These are phyloP conservation scores for Xylaria polymorpha DNA, from an alignment of 2,329 filamentous ascomycete species.

Conservation along the genomic window DNA sequence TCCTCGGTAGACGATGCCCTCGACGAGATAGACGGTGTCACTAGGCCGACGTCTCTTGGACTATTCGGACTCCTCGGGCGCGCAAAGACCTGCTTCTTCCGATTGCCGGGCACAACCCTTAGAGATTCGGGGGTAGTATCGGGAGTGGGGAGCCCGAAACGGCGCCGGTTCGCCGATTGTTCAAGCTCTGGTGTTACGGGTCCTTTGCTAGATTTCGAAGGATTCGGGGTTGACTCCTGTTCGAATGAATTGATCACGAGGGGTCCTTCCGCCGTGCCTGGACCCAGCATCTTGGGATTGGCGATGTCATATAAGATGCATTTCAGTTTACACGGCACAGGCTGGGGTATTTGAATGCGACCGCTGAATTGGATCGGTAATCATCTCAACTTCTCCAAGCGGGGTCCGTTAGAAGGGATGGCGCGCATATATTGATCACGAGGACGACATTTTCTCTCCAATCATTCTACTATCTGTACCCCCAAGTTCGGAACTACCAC, in stretches of 20 bases:
- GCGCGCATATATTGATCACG: slow-evolving; percentile 19
- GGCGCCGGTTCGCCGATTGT: slow-evolving; percentile 11
- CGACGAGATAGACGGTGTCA: slow-evolving; percentile 12
- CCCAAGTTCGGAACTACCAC: neutral
- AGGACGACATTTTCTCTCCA: slow-evolving; percentile 7
- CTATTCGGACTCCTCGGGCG: neutral
- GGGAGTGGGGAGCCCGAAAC: slow-evolving; percentile 29
- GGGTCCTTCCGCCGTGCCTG: slow-evolving; percentile 6
- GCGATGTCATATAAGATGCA: slow-evolving; percentile 5
- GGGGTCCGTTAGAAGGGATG: slow-evolving; percentile 10
- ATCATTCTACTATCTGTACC: slow-evolving; percentile 12
- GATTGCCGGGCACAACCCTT: slow-evolving; percentile 1
- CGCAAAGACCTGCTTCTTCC: neutral
- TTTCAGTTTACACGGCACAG: slow-evolving; percentile 8
- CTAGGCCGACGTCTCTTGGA: neutral
- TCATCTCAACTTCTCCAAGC: slow-evolving; percentile 1
- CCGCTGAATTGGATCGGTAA: slow-evolving; percentile 5
- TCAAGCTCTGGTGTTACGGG: slow-evolving; percentile 24
- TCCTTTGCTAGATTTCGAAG: slow-evolving; percentile 16
- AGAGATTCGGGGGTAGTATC: slow-evolving; percentile 24
- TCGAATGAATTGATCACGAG: slow-evolving; percentile 4
- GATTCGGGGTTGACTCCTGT: neutral
- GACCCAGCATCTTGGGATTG: slow-evolving; percentile 15
- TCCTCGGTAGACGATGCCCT: neutral
- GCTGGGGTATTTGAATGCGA: slow-evolving; percentile 17